Base-by-base conservation (phyloP, 2,329 filamentous ascomycete species). In the Beauveria varroae region DNA sequence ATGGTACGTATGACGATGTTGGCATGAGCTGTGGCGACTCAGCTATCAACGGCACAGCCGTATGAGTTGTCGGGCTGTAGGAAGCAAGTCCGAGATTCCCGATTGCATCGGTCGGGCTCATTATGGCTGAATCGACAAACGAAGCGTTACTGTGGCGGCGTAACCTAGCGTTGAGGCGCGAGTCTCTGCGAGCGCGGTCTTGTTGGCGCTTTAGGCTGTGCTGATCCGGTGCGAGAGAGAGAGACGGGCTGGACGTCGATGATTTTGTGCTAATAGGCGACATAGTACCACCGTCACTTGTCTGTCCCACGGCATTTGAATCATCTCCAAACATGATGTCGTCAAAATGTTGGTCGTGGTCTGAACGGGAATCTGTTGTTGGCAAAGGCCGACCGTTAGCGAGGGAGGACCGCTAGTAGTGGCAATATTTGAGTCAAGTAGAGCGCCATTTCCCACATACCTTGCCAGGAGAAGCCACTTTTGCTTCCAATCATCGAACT, bases 131-230 rank as follows among this genome's bases (percentile, higher is more conserved):
- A 70, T 74, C 63, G 74, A 69, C 52, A 73, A 78, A 66, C 67
- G 81, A 63, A 65, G 70, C 64, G 72, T 79, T 83, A 69, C 77
- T 79, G 37, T 78, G 76, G 58, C 83, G 79, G 64, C 80, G 78
- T 54, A 80, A 75, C 62, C 83, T 79, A 9, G 73, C 70, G 3
- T 78, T 75, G 18, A 81, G 70, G 69, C 86, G 87, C 7, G 81
- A 80, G 65, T 84, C 82, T 65, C 84, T 77, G 62, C 85, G 80
- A 50, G 77, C 81, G 66, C 81, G 81, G 65, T 86, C 84, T 63
- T 80, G 78, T 67, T 87, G 84, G 62, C 83, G 78, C 73, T 84
- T 86, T 47, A 86, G 70, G 67, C 86, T 84, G 64, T 84, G 80
- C 70, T 86, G 83, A 68, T 86, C 83, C 7, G 82, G 75, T 6